Evolutionary conservation across 2,329 filamentous ascomycete genomes (phyloP), one percentile per base, ranked within the genome.

Genomic region (Dactylellina parvicollis): DNA sequence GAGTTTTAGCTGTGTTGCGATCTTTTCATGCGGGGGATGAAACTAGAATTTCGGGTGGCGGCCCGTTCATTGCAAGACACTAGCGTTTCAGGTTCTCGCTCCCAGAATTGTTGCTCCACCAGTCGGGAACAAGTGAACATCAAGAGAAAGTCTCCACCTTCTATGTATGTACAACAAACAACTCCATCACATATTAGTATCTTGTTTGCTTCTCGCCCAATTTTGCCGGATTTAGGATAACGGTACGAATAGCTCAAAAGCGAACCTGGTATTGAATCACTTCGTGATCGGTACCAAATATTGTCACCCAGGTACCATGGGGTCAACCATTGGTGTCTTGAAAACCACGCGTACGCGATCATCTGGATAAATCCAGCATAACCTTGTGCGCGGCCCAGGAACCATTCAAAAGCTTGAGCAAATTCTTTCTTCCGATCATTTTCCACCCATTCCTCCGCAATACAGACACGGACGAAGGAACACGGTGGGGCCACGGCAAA

Each of bases 291-390:
- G 54, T 69, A 69, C 55, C 64, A 69, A 44, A 54, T 55, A 24
- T 10, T 49, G 34, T 57, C 44, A 36, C 7, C 57, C 50, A 44
- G 49, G 30, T 32, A 49, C 56, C 40, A 34, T 47, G 56, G 50
- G 40, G 22, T 32, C 44, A 22, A 46, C 30, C 36, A 30, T 30
- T 18, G 40, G 28, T 22, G 16, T 26, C 14, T 18, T 7, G 22
- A 54, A 47, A 18, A 65, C 52, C 50, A 64, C 67, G 52, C 67
- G 60, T 42, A 64, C 67, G 52, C 67, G 60, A 72, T 60, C 34
- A 26, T 34, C 22, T 59, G 67, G 59, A 54, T 72, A 72, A 72
- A 65, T 59, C 38, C 52, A 47, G 18, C 20, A 16, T 38, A 52
- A 54, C 54, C 67, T 32, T 24, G 60, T 55, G 32, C 38, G 20